Percentiles rank a stretch among this genome's conserved stretches.
Evolutionary conservation across 139 green algal genomes (phyloP).

Genomic region (Auxenochlorella pyrenoidosa): DNA sequence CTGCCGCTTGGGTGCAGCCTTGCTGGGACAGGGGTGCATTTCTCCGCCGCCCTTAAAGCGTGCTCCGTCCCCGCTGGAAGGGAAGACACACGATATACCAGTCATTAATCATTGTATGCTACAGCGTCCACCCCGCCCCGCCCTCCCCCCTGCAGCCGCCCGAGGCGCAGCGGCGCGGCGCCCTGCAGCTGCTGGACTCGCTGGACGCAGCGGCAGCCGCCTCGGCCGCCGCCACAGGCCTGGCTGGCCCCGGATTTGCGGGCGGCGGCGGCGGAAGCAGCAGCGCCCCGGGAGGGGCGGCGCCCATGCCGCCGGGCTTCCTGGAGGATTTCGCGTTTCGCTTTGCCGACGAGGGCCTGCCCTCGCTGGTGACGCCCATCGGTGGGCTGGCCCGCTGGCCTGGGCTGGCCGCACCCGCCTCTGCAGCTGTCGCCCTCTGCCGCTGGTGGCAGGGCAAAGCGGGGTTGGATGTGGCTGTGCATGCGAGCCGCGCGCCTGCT

Average conservation of each 20-base stretch:
- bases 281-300: slow-evolving; percentile 3
- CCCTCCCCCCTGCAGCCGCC: slow-evolving; percentile 55
- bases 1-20: no score
- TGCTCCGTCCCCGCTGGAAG: no score
- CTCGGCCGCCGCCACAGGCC: not conserved
- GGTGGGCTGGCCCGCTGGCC: not conserved
- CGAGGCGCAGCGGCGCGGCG: slow-evolving; percentile 50
- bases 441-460: no score
- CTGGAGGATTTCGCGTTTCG: slow-evolving; percentile 79
- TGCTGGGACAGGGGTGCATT: no score
- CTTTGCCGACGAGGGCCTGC: slow-evolving; percentile 80
- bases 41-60: no score
- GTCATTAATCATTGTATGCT: no score
- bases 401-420: no score
- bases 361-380: slow-evolving; percentile 65
- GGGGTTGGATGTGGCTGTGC: no score
- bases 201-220: slow-evolving; percentile 29
- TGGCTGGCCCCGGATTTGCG: not conserved
- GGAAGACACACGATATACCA: no score
- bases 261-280: not conserved
- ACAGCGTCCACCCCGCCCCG: not conserved
- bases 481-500: no score
- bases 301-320: slow-evolving; percentile 79
- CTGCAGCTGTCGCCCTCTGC: not conserved
- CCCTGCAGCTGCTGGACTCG: slow-evolving; percentile 80